phyloP scores from a whole-genome alignment of 192 early-diverging fungal genomes.

The Chytriomyces sp. region DNA sequence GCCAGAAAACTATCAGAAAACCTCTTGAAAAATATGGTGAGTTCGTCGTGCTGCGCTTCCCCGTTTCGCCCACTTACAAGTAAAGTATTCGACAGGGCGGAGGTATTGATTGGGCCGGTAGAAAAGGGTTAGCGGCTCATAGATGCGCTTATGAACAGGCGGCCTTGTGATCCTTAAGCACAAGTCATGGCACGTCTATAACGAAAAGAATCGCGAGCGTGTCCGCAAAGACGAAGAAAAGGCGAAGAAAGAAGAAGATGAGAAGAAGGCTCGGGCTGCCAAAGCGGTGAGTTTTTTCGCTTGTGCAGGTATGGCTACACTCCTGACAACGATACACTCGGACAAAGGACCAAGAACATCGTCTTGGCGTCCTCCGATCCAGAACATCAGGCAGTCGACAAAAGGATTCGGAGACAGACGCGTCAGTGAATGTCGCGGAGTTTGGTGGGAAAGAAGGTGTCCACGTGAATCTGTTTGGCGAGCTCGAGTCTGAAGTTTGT shows the following conservation, averaged over 20 bases:
- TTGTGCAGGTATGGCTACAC: background rate
- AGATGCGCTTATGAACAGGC: too few relatives aligned
- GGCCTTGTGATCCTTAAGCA: slow-evolving; percentile 32
- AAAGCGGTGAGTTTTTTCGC: slow-evolving; percentile 54
- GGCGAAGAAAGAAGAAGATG: slow-evolving; percentile 59
- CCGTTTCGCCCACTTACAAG: too few relatives aligned
- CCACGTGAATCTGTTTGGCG: slow-evolving; percentile 67
- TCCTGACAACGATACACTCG: background rate
- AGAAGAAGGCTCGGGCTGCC: slow-evolving; percentile 46
- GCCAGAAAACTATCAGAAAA: too few relatives aligned
- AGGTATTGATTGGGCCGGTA: too few relatives aligned
- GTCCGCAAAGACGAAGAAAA: slow-evolving; percentile 71
- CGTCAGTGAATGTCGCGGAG: slow-evolving; percentile 9
- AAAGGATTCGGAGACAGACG: background rate
- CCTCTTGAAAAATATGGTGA: too few relatives aligned
- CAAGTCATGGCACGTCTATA: slow-evolving; percentile 72
- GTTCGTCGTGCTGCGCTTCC: too few relatives aligned
- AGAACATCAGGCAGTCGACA: slow-evolving; percentile 41
- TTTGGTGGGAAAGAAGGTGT: slow-evolving; percentile 16
- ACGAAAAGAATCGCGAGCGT: slow-evolving; percentile 66
- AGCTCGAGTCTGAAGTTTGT: slow-evolving; percentile 53
- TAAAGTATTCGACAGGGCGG: too few relatives aligned
- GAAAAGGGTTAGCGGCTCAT: too few relatives aligned
- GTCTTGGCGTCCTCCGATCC: slow-evolving; percentile 55
- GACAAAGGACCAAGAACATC: slow-evolving; percentile 59